A percentile compares a stretch with the other conserved stretches of the same genome.
Conservation (phyloP, 352 stramenopile genomes). For the Globisporangium abappressorium region DNA sequence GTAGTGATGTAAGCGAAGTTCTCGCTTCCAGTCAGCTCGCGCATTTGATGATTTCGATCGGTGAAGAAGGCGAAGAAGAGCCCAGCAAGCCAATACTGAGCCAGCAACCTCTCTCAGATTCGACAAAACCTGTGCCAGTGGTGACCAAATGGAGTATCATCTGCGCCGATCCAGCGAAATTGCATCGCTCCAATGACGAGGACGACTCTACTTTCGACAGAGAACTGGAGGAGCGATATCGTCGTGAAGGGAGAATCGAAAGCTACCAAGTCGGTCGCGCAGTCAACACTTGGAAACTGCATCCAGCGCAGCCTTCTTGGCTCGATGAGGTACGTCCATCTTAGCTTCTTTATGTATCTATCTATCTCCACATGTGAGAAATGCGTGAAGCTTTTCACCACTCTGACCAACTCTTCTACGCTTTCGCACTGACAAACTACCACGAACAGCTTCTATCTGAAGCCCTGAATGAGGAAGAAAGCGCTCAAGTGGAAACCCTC, state of each 20-base stretch:
- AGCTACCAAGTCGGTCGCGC: not conserved
- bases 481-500: not conserved
- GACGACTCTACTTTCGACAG: not conserved
- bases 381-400: not conserved
- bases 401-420: not conserved
- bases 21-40: conserved; percentile 4
- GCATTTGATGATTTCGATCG: conserved; percentile 8
- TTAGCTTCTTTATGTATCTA: not conserved
- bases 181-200: not conserved
- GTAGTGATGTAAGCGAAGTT: not conserved
- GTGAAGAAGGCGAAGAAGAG: not conserved
- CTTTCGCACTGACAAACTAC: not conserved
- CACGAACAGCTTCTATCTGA: conserved; percentile 14
- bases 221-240: not conserved
- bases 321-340: conserved; percentile 12
- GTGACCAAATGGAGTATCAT: conserved; percentile 4
- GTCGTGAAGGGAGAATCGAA: not conserved
- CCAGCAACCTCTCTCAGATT: not conserved
- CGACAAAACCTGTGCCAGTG: not conserved
- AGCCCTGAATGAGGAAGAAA: conserved; percentile 12
- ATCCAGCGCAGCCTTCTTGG: conserved; percentile 12
- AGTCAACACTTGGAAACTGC: conserved; percentile 8
- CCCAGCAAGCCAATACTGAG: not conserved
- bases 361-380: not conserved
- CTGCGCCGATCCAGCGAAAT: not conserved